These are phyloP conservation scores for Arbutus unedo DNA, from an alignment of 148 eudicot genomes.

Conservation along the genomic window DNA sequence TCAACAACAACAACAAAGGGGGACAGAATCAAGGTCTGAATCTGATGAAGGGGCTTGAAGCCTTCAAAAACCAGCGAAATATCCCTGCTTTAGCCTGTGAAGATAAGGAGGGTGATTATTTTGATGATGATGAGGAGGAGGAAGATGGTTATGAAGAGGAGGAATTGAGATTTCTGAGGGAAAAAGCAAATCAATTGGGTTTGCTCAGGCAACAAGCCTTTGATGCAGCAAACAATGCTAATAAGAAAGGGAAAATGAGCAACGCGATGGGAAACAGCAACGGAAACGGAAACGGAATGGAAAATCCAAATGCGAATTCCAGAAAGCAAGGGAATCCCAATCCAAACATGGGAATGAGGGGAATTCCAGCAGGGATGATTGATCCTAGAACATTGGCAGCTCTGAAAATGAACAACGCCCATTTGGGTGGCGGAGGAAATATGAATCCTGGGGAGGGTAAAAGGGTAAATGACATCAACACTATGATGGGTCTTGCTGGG, in stretches of 20 bases:
- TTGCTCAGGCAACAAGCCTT: constrained; percentile 33
- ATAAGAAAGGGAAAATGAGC: constrained; percentile 27
- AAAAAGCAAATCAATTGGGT: constrained; percentile 31
- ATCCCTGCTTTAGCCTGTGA: constrained; percentile 31
- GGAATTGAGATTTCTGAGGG: constrained; percentile 29
- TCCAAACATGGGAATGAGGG: constrained; percentile 37
- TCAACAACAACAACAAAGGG: constrained; percentile 17
- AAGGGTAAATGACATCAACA: constrained; percentile 41
- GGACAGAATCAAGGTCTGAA: constrained; percentile 31
- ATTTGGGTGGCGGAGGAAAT: constrained; percentile 15
- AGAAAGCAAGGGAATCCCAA: constrained; percentile 34
- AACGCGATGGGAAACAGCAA: constrained; percentile 19
- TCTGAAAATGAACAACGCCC: constrained; percentile 36
- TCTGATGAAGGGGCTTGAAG: constrained; percentile 39
- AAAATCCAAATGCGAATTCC: not conserved
- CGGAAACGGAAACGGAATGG: constrained; percentile 1
- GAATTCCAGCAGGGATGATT: constrained; percentile 29
- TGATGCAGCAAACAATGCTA: constrained; percentile 27
- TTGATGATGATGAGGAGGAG: constrained; percentile 27
- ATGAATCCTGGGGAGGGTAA: constrained; percentile 11
- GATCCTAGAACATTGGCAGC: constrained; percentile 43
- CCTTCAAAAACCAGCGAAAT: constrained; percentile 44
- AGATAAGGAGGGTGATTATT: constrained; percentile 22
- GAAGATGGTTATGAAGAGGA: constrained; percentile 25
- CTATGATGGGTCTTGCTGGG: constrained; percentile 45